Conservation (phyloP, 805 yeast genomes). For the Teunomyces lycoperdinae region DNA sequence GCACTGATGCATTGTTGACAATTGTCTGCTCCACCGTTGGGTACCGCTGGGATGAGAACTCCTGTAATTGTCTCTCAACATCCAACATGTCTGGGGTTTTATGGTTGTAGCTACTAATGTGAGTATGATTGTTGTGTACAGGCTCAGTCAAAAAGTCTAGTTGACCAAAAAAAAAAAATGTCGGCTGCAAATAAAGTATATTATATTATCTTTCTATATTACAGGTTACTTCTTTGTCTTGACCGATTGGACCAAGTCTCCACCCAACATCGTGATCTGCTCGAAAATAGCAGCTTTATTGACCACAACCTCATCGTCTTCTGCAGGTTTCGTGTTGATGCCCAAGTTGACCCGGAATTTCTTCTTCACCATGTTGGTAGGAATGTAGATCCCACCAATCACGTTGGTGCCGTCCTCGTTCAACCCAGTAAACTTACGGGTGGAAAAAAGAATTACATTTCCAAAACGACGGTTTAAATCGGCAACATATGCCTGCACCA, state of each 20-base stretch:
- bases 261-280: slow-evolving; percentile 70
- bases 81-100: background rate
- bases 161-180: background rate
- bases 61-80: slow-evolving; percentile 19
- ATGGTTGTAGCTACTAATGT: background rate
- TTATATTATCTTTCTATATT: slow-evolving; percentile 4
- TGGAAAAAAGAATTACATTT: slow-evolving; percentile 68
- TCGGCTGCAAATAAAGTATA: background rate
- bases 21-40: slow-evolving; percentile 40
- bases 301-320: slow-evolving; percentile 51
- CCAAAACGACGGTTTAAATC: slow-evolving; percentile 65
- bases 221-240: slow-evolving; percentile 27
- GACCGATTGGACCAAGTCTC: slow-evolving; percentile 51
- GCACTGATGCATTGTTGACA: slow-evolving; percentile 36
- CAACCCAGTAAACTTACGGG: slow-evolving; percentile 52
- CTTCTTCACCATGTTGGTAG: slow-evolving; percentile 53
- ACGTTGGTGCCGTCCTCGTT: slow-evolving; percentile 57
- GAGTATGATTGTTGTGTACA: background rate
- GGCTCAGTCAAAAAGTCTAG: background rate
- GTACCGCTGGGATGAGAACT: slow-evolving; percentile 25
- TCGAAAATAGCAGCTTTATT: slow-evolving; percentile 70
- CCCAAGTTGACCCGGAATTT: slow-evolving; percentile 81
- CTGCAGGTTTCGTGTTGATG: slow-evolving; percentile 64
- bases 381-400: slow-evolving; percentile 80
- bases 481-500: slow-evolving; percentile 54